These are phyloP conservation scores for Pelargonium myrrhifolium DNA, from an alignment of 441 rosid species.

Conservation along the genomic window DNA sequence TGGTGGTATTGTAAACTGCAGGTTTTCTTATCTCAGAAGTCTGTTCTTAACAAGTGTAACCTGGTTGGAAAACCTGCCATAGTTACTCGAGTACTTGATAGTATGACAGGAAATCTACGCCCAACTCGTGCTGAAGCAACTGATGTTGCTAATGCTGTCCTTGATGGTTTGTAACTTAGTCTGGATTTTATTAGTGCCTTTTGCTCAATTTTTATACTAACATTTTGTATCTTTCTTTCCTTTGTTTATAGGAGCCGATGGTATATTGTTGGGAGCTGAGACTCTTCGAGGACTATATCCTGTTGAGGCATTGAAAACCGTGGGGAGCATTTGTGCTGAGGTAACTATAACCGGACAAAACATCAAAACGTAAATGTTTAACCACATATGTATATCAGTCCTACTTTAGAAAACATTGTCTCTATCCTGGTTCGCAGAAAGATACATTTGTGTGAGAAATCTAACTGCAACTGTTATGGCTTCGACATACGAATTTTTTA, in stretches of 20 bases:
- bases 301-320: slow-evolving; percentile 19
- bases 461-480: neutral
- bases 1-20: slow-evolving; percentile 2
- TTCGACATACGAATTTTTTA: neutral
- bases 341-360: slow-evolving; percentile 11
- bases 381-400: neutral
- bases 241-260: slow-evolving; percentile 23
- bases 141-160: slow-evolving; percentile 30
- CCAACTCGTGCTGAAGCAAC: slow-evolving; percentile 31
- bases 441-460: neutral
- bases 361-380: neutral
- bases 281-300: slow-evolving; percentile 27
- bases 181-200: neutral
- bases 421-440: neutral
- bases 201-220: neutral
- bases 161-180: slow-evolving; percentile 20
- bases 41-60: slow-evolving; percentile 22
- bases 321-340: slow-evolving; percentile 26
- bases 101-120: slow-evolving; percentile 28
- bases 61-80: slow-evolving; percentile 22
- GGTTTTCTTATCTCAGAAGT: slow-evolving; percentile 27
- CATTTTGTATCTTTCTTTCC: neutral
- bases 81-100: slow-evolving; percentile 28
- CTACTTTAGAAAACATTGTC: neutral
- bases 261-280: slow-evolving; percentile 28